Evolutionary conservation across 31 red algal genomes (phyloP).

Genomic region (Endocladia muricata): DNA sequence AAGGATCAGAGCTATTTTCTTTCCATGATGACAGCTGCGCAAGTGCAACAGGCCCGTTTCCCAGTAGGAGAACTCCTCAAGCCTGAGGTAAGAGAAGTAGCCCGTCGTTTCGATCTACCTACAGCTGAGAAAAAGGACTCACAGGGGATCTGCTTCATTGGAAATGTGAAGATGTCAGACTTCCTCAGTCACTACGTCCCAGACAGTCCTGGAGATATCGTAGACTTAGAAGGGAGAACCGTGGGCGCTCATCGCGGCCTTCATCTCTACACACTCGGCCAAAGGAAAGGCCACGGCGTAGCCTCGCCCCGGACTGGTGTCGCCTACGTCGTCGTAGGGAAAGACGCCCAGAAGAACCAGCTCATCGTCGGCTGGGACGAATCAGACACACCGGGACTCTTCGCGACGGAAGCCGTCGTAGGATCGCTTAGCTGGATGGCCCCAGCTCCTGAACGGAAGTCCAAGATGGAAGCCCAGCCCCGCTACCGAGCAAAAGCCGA

Average conservation of each 20-base stretch:
- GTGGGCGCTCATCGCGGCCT: constrained; percentile 86
- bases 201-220: constrained; percentile 45
- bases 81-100: constrained; percentile 61
- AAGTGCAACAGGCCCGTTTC: constrained; percentile 80
- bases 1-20: constrained; percentile 99
- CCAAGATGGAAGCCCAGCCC: neutral
- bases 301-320: neutral
- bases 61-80: constrained; percentile 81
- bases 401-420: neutral
- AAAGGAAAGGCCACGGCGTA: constrained; percentile 23
- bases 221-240: constrained; percentile 75
- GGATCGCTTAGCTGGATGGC: neutral
- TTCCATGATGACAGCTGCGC: constrained; percentile 64
- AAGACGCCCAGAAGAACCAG: constrained; percentile 4
- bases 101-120: constrained; percentile 70
- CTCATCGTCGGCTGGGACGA: constrained; percentile 1
- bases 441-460: neutral
- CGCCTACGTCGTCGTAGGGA: neutral
- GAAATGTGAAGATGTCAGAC: constrained; percentile 90
- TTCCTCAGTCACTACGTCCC: constrained; percentile 89
- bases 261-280: constrained; percentile 93
- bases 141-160: constrained; percentile 98
- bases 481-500: neutral
- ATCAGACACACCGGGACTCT: neutral
- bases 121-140: constrained; percentile 78